Base-by-base conservation (phyloP, 2,329 filamentous ascomycete species). In the Talaromyces albobiverticillius region DNA sequence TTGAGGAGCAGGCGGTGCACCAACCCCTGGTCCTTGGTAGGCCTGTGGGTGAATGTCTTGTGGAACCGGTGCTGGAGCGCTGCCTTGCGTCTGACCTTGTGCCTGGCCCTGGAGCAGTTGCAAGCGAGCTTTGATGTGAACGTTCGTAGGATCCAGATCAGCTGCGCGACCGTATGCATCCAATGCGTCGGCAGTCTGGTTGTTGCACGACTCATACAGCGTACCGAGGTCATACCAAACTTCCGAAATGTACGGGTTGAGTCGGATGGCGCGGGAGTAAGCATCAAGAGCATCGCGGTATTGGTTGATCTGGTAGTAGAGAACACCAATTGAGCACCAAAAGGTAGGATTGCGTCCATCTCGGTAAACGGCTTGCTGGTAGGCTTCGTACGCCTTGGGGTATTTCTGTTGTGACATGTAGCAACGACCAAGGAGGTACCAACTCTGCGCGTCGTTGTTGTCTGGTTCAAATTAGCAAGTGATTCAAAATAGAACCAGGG, bases 351-450 rank as follows among this genome's bases (percentile, higher is more conserved):
- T 97, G 62, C 94, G 88, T 31, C 94, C 94, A 70, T 99, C 94
- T 54, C 94, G 90, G 69, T 99, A 99, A 36, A 99, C 94, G 2
- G 94, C 94, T 77, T 99, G 94, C 70, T 99, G 94, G 72, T 97
- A 97, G 5, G 94, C 93, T 69, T 99, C 94, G 65, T 97, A 97
- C 0, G 94, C 94, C 72, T 97, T 97, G 66, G 93, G 93, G 65
- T 97, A 97, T 72, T 97, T 97, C 71, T 96, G 90, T 75, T 96
- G 93, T 61, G 93, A 95, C 94, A 99, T 97, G 79, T 97, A 99
- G 78, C 94, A 97, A 63, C 94, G 86, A 41, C 94, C 94, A 49
- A 99, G 85, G 25, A 99, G 82, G 73, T 99, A 99, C 94, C 94
- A 99, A 76, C 93, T 97, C 75, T 97, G 94, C 22, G 94, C 91